A percentile compares a stretch with the other conserved stretches of the same genome.
These are phyloP conservation scores for Aspergillus sp. DNA, from an alignment of 2,329 filamentous ascomycete species.

Conservation along the genomic window DNA sequence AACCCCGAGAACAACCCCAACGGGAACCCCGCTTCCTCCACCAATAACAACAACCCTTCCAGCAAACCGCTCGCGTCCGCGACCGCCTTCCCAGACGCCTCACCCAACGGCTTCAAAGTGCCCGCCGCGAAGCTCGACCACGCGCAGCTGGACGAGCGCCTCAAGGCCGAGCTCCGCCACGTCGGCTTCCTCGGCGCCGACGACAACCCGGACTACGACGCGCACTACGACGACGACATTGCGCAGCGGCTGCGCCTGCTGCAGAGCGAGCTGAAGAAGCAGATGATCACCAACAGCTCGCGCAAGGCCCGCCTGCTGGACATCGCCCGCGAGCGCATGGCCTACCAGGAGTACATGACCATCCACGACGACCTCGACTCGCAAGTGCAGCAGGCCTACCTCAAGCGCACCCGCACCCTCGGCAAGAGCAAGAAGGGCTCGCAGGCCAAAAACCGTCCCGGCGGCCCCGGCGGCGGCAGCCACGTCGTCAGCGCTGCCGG, in stretches of 20 bases:
- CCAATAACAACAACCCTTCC: background rate
- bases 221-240: constrained; percentile 90
- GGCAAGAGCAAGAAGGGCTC: constrained; percentile 88
- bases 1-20: background rate
- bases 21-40: constrained; percentile 28
- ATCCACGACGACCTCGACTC: constrained; percentile 95
- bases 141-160: constrained; percentile 80
- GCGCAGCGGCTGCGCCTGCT: constrained; percentile 83
- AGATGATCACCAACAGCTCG: constrained; percentile 84
- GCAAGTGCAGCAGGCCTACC: constrained; percentile 91
- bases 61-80: constrained; percentile 61
- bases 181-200: constrained; percentile 80
- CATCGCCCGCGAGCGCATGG: constrained; percentile 87
- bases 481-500: constrained; percentile 46
- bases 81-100: constrained; percentile 75
- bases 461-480: constrained; percentile 71
- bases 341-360: constrained; percentile 93
- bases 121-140: constrained; percentile 79
- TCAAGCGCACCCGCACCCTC: constrained; percentile 91
- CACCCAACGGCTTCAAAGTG: constrained; percentile 75
- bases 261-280: constrained; percentile 76
- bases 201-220: constrained; percentile 74
- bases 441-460: constrained; percentile 58
- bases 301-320: constrained; percentile 85
- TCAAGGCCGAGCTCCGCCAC: constrained; percentile 86